Conservation (phyloP, 495 filamentous ascomycete species). For the Parathielavia appendiculata region DNA sequence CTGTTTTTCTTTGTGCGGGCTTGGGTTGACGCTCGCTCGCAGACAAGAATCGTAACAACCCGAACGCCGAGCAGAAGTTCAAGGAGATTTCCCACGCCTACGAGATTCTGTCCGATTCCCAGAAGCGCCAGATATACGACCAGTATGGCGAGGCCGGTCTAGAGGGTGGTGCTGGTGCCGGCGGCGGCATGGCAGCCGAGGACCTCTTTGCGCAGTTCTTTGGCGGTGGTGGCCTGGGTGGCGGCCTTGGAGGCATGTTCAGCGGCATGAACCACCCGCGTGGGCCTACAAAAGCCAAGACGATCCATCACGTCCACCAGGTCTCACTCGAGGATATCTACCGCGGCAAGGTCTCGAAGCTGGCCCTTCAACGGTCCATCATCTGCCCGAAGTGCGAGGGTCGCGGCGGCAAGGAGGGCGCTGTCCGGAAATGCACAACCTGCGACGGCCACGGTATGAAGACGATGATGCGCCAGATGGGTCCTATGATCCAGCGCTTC, state of each 20-base stretch:
- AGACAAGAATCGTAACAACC: constrained; percentile 97
- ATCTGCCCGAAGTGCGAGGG: constrained; percentile 95
- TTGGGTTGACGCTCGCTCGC: constrained; percentile 23
- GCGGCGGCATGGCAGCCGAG: constrained; percentile 88
- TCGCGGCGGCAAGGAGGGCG: constrained; percentile 93
- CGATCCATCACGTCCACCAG: constrained; percentile 96
- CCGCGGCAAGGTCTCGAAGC: constrained; percentile 93
- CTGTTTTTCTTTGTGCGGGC: not conserved
- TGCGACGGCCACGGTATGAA: constrained; percentile 97
- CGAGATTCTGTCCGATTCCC: constrained; percentile 83
- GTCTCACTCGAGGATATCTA: constrained; percentile 98
- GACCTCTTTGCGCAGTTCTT: constrained; percentile 99
- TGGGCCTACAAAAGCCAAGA: constrained; percentile 89
- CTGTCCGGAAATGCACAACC: constrained; percentile 82
- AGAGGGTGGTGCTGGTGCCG: constrained; percentile 74
- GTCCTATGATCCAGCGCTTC: constrained; percentile 99
- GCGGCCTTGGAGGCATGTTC: constrained; percentile 76
- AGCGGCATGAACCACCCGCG: constrained; percentile 67
- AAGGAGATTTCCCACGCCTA: constrained; percentile 95
- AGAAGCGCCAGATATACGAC: constrained; percentile 90
- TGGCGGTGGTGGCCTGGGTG: constrained; percentile 72
- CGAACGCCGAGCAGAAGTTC: constrained; percentile 92
- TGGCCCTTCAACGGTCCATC: constrained; percentile 94
- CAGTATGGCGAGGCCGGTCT: constrained; percentile 96
- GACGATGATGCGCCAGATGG: constrained; percentile 99